Base-by-base conservation (phyloP, 805 yeast species). In the Candida michaelii region DNA sequence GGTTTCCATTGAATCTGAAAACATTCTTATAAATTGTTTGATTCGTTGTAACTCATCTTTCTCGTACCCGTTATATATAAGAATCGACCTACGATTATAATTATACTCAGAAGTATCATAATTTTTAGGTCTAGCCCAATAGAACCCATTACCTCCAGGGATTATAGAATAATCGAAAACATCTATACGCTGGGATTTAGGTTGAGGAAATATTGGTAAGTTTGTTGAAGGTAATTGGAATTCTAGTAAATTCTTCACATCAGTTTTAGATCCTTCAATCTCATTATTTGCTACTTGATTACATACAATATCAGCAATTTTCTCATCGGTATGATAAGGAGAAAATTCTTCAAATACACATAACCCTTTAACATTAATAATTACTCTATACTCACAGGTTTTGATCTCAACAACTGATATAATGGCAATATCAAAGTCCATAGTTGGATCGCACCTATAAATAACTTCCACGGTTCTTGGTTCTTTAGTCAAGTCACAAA, bases 361-460 rank as follows among this genome's bases (percentile, higher is more conserved):
- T 17, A 83, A 60, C 6, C 60, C 55, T 0, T 82, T 81, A 0
- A 81, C 68, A 36, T 69, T 69, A 3, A 83, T 60, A 19, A 65
- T 64, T 59, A 80, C 69, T 48, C 69, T 69, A 53, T 83, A 83
- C 34, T 73, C 73, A 55, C 89, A 83, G 0, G 83, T 77, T 42
- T 68, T 71, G 24, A 69, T 60, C 56, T 83, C 89, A 37, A 62
- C 62, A 3, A 79, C 68, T 54, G 73, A 72, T 8, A 63, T 42
- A n/a, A 68, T 58, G 24, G 44, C 47, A 1, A 58, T 42, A 10
- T n/a, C 17, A 10, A 35, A 44, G 19, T 35, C 40, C 8, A 47
- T 40, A 18, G 50, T 45, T 3, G 71, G 69, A 44, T 74, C 76
- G 58, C 91, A 85, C 27, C 69, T 65, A 54, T 77, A 83, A 38